Evolutionary conservation across 1,284 basidiomycete genomes (phyloP), one percentile per base, ranked within the genome.

Genomic region (Microbotryum scabiosae): DNA sequence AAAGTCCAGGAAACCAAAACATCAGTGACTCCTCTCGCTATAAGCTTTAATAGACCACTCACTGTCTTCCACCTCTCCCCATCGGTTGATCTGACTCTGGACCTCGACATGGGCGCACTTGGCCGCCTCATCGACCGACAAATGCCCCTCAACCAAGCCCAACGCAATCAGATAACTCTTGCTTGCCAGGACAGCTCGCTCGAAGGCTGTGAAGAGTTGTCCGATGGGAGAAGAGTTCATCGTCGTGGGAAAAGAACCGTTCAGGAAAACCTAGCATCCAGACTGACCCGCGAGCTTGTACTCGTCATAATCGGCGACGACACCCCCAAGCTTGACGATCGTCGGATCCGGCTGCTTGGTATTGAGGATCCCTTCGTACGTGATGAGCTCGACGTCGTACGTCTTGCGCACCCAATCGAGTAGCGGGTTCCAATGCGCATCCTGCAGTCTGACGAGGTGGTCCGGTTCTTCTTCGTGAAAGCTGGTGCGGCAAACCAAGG

Each of bases 51-150:
- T 26, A 46, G 47, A n/a, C 18, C 3, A 81, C 91, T 79, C 72
- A 96, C 92, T 89, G 75, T 98, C 96, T 79, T 98, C 96, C 0
- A 99, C 96, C 76, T 96, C 91, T 26, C 96, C 96, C 96, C 96
- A 99, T 55, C 84, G 81, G 75, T 94, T 84, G 65, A 97, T 97
- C 77, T 98, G 96, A 72, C 88, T 91, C 62, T 85, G 82, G 0
- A 98, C 93, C 76, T 99, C 96, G 9, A 96, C 94, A 62, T 90
- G 87, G 5, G 90, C 83, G 0, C 88, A 90, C 56, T 84, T 76
- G 1, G 90, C 83, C 2, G 96, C 94, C 72, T 91, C 80, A 68
- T 98, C 88, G 0, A 86, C 88, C 3, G 82, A 84, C 48, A 96
- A 74, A 57, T 81, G 82, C 43, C 84, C 84, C 70, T 84, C 83